Conservation (phyloP, 129 eudicot genomes). For the Flaveria linearis region DNA sequence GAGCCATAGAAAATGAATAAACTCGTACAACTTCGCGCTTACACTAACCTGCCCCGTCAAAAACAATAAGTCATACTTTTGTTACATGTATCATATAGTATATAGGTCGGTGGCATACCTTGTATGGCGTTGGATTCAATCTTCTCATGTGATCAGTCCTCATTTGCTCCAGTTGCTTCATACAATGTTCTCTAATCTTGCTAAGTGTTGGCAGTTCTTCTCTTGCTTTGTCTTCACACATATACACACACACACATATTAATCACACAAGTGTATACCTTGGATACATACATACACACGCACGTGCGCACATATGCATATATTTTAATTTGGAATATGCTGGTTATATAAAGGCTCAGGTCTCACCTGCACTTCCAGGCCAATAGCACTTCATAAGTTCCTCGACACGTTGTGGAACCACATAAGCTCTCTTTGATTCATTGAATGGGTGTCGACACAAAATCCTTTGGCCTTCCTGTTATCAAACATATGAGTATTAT, state of each 20-base stretch:
- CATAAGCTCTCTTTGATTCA: conserved; percentile 97
- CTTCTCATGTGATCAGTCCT: conserved; percentile 98
- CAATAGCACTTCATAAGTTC: conserved; percentile 94
- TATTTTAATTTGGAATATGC: not conserved
- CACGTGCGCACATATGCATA: too few species aligned
- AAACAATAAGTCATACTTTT: conserved; percentile 1
- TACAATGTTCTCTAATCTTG: conserved; percentile 74
- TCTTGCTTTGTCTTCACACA: conserved; percentile 60
- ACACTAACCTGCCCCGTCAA: conserved; percentile 78
- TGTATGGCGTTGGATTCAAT: conserved; percentile 98
- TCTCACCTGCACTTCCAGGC: conserved; percentile 81
- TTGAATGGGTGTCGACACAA: conserved; percentile 92
- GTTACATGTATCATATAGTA: not conserved
- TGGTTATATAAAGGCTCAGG: not conserved
- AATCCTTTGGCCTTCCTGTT: conserved; percentile 80
- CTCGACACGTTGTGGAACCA: conserved; percentile 93
- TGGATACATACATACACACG: not conserved
- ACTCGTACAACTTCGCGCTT: conserved; percentile 86
- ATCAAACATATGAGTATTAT: not conserved
- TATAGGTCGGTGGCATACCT: conserved; percentile 39
- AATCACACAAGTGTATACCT: not conserved
- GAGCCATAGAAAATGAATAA: conserved; percentile 98
- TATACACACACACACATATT: conserved; percentile 4
- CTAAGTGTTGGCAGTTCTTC: conserved; percentile 74
- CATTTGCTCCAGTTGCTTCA: conserved; percentile 85